Base-by-base conservation (phyloP, 352 stramenopile species). In the Pythium folliculosum region DNA sequence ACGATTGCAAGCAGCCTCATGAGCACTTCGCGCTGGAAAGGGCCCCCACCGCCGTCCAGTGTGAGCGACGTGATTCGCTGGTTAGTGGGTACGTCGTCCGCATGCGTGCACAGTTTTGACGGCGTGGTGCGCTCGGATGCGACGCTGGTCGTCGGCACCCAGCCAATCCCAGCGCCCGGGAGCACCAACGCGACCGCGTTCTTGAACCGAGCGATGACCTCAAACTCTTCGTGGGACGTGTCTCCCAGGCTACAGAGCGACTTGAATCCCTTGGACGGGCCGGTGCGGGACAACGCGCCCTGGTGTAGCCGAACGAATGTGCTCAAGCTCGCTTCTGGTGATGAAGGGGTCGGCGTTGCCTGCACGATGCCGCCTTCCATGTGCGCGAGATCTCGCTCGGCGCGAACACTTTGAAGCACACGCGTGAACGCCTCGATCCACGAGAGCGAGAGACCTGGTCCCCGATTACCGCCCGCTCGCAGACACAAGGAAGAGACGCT, bases 121-220 rank as follows among this genome's bases (percentile, higher is more conserved):
- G 64, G 38, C 66, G 54, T 22, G 8, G 59, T 22, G 17, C 60
- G 55, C 16, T 65, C 7, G 1, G 54, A 60, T 0, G 43, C 14
- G 19, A 76, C 38, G 1, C 48, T 37, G 0, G 16, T 43, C 1
- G 21, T 23, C 10, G 56, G 63, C 0, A 76, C 68, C 77, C 77
- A 85, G 13, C 70, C 72, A 23, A 77, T 65, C 0, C 77, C 75
- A 37, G 64, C 69, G 13, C 77, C 77, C 27, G 67, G 72, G n/a
- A 77, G 69, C 14, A 85, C 63, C 53, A 85, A 58, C 16, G 68
- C 77, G 2, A 81, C 21, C 56, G 65, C 75, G 40, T 67, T 61
- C 7, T 44, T 57, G n/a, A 71, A 21, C 22, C 51, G 49, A 17
- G 75, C 62, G 19, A 77, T 59, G 37, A 80, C 59, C 47, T 85